Conservation (phyloP, 345 rosid genomes). For the Hibiscus tridactylites region DNA sequence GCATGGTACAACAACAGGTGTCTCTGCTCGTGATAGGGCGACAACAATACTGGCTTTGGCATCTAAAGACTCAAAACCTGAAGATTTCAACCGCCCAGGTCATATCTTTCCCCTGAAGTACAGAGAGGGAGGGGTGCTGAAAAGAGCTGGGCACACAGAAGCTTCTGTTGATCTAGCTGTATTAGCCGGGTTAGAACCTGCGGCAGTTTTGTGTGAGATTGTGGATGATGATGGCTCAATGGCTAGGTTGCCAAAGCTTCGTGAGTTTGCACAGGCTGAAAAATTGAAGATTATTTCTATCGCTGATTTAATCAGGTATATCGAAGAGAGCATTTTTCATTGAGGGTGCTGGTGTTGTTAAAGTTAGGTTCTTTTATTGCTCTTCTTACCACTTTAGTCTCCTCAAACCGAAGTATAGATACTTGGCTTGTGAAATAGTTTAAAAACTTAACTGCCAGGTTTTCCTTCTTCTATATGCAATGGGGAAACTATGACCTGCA, state of each 20-base stretch:
- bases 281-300: slow-evolving; percentile 69
- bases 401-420: neutral
- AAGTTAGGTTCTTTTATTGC: neutral
- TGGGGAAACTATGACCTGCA: neutral
- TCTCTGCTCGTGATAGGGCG: slow-evolving; percentile 86
- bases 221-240: slow-evolving; percentile 98
- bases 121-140: slow-evolving; percentile 82
- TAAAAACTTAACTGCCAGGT: neutral
- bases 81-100: slow-evolving; percentile 83
- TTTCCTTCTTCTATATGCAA: neutral
- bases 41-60: slow-evolving; percentile 60
- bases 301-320: slow-evolving; percentile 80
- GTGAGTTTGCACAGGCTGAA: slow-evolving; percentile 51
- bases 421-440: neutral
- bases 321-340: neutral
- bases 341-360: neutral
- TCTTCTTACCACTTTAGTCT: neutral
- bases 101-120: slow-evolving; percentile 79
- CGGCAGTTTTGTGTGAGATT: slow-evolving; percentile 73
- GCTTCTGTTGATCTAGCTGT: slow-evolving; percentile 83
- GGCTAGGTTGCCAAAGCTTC: slow-evolving; percentile 89
- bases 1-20: slow-evolving; percentile 75
- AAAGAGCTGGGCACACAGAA: slow-evolving; percentile 98
- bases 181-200: slow-evolving; percentile 75
- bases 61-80: slow-evolving; percentile 66